Evolutionary conservation across 2,329 filamentous ascomycete species (phyloP).

Genomic region (Neofusicoccum laricinum): DNA sequence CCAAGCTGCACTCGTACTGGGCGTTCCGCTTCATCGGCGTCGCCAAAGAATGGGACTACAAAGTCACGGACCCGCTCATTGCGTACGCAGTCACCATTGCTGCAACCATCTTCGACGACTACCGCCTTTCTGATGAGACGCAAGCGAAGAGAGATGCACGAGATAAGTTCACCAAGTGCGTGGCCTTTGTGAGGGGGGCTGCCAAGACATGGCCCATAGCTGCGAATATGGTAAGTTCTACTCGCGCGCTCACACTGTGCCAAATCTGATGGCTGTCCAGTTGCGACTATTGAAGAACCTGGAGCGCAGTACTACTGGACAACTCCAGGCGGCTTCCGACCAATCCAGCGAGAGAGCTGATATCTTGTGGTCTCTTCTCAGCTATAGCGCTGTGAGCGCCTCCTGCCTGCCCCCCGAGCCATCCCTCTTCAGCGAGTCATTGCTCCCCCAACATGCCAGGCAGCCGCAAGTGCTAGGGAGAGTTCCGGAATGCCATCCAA

Average conservation of each 20-base stretch:
- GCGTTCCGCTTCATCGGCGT: conserved; percentile 52
- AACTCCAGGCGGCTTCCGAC: neutral
- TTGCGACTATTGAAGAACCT: neutral
- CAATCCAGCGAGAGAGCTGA: neutral
- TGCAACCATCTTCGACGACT: conserved; percentile 54
- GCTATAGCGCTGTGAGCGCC: neutral
- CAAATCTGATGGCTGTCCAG: neutral
- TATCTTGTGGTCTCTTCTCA: neutral
- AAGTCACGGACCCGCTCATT: conserved; percentile 47
- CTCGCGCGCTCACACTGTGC: neutral
- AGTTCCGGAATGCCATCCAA: neutral
- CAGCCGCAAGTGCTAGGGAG: neutral
- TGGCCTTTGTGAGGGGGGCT: conserved; percentile 43
- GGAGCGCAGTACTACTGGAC: neutral
- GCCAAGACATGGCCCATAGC: conserved; percentile 45
- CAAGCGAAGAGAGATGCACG: conserved; percentile 41
- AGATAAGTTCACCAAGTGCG: conserved; percentile 44
- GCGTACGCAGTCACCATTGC: conserved; percentile 52
- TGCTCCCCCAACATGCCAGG: neutral
- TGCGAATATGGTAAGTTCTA: conserved; percentile 28
- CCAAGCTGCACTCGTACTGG: conserved; percentile 52
- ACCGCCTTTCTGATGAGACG: conserved; percentile 47
- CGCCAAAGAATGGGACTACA: conserved; percentile 44
- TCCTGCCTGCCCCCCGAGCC: neutral
- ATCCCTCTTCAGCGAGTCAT: neutral